phyloP scores from a whole-genome alignment of 2,329 filamentous ascomycete species.

The Sclerotiophoma versabilis region DNA sequence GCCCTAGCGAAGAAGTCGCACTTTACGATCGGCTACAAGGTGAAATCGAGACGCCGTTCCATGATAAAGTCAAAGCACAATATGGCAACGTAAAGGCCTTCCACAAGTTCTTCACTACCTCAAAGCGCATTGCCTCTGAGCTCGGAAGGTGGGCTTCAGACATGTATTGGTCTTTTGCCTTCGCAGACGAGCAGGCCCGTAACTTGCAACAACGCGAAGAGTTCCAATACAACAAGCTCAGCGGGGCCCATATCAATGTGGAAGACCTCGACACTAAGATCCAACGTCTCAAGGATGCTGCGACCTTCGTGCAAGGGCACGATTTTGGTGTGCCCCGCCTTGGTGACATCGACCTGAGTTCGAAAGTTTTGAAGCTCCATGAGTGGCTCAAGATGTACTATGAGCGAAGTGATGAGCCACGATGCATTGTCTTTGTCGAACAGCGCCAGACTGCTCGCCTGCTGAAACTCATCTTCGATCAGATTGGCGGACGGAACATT shows the following conservation, averaged over 20 bases:
- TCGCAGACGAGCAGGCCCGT: constrained; percentile 67
- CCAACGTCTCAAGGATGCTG: constrained; percentile 65
- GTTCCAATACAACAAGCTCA: constrained; percentile 39
- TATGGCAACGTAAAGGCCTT: constrained; percentile 64
- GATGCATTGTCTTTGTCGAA: constrained; percentile 89
- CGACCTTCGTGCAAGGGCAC: constrained; percentile 62
- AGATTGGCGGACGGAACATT: constrained; percentile 66
- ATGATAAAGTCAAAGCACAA: constrained; percentile 60
- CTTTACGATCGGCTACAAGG: constrained; percentile 61
- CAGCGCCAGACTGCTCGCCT: constrained; percentile 78
- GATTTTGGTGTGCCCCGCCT: constrained; percentile 52
- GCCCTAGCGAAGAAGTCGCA: constrained; percentile 66
- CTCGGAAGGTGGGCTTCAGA: constrained; percentile 88
- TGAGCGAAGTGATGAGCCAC: constrained; percentile 61
- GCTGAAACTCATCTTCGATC: constrained; percentile 71
- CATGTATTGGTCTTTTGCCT: constrained; percentile 75
- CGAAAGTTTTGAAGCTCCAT: constrained; percentile 73
- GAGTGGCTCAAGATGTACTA: constrained; percentile 70
- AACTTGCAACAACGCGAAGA: constrained; percentile 67
- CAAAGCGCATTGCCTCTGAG: constrained; percentile 66
- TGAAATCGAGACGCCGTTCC: constrained; percentile 70
- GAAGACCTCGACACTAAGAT: constrained; percentile 62
- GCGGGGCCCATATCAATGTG: constrained; percentile 33
- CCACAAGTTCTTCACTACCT: constrained; percentile 64
- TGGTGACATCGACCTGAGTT: constrained; percentile 63